phyloP scores from a whole-genome alignment of 2,329 filamentous ascomycete species.

The Cyphellophora attinorum region DNA sequence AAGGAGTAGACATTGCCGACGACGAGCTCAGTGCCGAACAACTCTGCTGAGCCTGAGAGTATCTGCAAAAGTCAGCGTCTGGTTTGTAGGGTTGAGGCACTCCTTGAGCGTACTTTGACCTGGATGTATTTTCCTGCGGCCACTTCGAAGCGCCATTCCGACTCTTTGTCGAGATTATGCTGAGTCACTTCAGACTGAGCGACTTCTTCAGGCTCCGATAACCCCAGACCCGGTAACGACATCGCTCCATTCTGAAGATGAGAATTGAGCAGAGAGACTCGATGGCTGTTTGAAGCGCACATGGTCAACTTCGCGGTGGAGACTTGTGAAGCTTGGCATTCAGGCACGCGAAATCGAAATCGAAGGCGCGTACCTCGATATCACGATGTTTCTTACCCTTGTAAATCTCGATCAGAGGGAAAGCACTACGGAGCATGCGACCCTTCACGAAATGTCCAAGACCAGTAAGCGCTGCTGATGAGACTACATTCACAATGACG shows the following conservation, averaged over 20 bases:
- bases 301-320: no score
- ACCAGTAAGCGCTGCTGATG: no score
- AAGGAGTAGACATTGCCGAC: slow-evolving; percentile 72
- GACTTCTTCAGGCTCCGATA: slow-evolving; percentile 50
- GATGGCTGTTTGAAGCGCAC: no score
- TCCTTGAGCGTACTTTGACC: slow-evolving; percentile 36
- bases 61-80: slow-evolving; percentile 38
- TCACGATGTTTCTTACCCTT: no score
- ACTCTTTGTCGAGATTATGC: slow-evolving; percentile 51
- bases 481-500: no score
- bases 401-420: no score
- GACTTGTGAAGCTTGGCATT: no score
- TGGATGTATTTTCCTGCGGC: slow-evolving; percentile 43
- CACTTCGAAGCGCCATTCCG: slow-evolving; percentile 73
- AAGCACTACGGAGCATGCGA: no score
- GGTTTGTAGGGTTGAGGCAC: slow-evolving; percentile 2
- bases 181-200: slow-evolving; percentile 30
- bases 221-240: slow-evolving; percentile 67
- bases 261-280: no score
- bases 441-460: no score
- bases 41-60: slow-evolving; percentile 73
- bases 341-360: no score
- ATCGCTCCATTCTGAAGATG: slow-evolving; percentile 33
- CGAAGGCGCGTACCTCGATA: no score
- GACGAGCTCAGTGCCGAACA: slow-evolving; percentile 91